Percentiles rank a stretch among this genome's conserved stretches.
phyloP scores from a whole-genome alignment of 768 basidiomycete species.

The Boletus huronensis region DNA sequence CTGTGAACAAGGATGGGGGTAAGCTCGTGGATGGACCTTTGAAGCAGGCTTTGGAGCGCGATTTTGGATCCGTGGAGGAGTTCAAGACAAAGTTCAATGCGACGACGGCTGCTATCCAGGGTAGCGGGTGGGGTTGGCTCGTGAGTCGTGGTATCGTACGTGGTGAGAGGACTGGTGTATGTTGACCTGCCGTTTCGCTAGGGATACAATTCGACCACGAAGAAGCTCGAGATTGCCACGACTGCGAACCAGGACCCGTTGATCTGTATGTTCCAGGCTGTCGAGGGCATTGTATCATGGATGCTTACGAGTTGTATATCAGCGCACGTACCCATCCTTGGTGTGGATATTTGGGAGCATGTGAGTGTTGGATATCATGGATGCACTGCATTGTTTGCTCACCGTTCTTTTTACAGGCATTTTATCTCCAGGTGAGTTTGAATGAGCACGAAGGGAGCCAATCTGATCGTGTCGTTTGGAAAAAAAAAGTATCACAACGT shows the following conservation, averaged over 20 bases:
- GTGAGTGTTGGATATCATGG: constrained; percentile 39
- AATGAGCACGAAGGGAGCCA: neutral
- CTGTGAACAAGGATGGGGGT: constrained; percentile 59
- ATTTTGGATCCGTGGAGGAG: constrained; percentile 84
- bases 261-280: constrained; percentile 41
- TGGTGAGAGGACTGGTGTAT: neutral
- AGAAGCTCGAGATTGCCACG: constrained; percentile 85
- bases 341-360: constrained; percentile 98
- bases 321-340: constrained; percentile 89
- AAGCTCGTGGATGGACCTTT: constrained; percentile 63
- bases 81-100: constrained; percentile 88
- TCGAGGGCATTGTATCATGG: neutral
- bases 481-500: constrained; percentile 81
- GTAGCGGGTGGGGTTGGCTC: constrained; percentile 99
- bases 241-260: constrained; percentile 97
- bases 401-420: constrained; percentile 45
- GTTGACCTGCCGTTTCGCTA: constrained; percentile 24
- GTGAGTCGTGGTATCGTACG: constrained; percentile 38
- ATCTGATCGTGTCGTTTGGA: constrained; percentile 23
- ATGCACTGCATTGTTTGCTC: neutral
- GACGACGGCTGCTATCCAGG: constrained; percentile 88
- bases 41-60: constrained; percentile 68
- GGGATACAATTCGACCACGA: constrained; percentile 65
- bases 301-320: constrained; percentile 13
- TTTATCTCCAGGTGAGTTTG: constrained; percentile 44